Conservation (phyloP, 495 filamentous ascomycete species). For the Bathelium albidoporum region DNA sequence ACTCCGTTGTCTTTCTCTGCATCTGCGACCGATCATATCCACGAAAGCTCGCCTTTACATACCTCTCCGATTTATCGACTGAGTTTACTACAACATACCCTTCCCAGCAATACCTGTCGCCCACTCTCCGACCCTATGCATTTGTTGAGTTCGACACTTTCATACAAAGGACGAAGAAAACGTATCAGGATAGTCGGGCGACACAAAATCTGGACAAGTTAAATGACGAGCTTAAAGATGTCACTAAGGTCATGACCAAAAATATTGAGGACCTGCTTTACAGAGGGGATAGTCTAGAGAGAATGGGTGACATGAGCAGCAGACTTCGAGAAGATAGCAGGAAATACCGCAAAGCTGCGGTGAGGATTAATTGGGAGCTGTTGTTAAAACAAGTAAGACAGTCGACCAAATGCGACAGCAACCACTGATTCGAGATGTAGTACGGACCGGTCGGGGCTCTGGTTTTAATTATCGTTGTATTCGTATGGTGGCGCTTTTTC, state of each 20-base stretch:
- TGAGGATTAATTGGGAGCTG: slow-evolving; percentile 97
- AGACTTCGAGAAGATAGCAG: slow-evolving; percentile 81
- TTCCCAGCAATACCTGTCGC: slow-evolving; percentile 56
- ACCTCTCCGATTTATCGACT: slow-evolving; percentile 76
- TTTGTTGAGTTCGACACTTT: slow-evolving; percentile 98
- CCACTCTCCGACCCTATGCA: slow-evolving; percentile 77
- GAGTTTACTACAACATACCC: slow-evolving; percentile 89
- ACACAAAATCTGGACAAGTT: slow-evolving; percentile 76
- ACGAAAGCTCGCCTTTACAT: slow-evolving; percentile 96
- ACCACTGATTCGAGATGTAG: slow-evolving; percentile 29
- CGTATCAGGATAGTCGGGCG: slow-evolving; percentile 88
- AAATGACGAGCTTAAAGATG: slow-evolving; percentile 92
- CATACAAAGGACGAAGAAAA: slow-evolving; percentile 83
- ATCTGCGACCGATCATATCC: slow-evolving; percentile 91
- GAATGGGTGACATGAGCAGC: slow-evolving; percentile 91
- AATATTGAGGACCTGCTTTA: slow-evolving; percentile 99
- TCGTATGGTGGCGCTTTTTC: slow-evolving; percentile 91
- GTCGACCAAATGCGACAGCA: neutral
- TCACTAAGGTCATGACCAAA: slow-evolving; percentile 99
- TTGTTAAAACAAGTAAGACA: slow-evolving; percentile 72
- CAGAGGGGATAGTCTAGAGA: slow-evolving; percentile 85
- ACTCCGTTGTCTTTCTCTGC: slow-evolving; percentile 78
- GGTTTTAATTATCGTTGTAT: slow-evolving; percentile 66
- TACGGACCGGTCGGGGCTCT: slow-evolving; percentile 81
- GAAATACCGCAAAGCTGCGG: slow-evolving; percentile 86